Base-by-base conservation (phyloP, 495 filamentous ascomycete genomes). In the Clavariopsis aquatica region DNA sequence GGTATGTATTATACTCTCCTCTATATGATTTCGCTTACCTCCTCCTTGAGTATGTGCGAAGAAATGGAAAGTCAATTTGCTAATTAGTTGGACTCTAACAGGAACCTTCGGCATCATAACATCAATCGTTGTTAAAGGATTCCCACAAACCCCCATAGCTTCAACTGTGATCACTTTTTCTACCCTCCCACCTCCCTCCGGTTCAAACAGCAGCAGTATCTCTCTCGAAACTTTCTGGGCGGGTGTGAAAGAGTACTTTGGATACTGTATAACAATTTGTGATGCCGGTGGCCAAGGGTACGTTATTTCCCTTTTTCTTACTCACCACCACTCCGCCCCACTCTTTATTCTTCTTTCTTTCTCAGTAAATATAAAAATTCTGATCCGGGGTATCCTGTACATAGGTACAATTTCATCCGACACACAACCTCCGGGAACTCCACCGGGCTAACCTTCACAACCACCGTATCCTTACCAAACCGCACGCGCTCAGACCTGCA, bases 401-500 rank as follows among this genome's bases (percentile, higher is more conserved):
- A n/a, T n/a, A 59, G 56, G 24, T 69, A 66, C 51, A 66, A 67
- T 36, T 70, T 69, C 51, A 69, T 69, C 49, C 55, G 57, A 6
- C 66, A 62, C 53, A 49, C 47, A 19, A 28, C 23, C n/a, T 47
- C 8, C 53, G 20, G 19, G 10, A 28, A 28, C 26, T 2, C 22
- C 5, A 51, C 47, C n/a, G 66, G 62, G 10, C 27, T 63, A 3
- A 45, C 43, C 6, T 66, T 62, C 63, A 62, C 52, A 19, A 57
- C 56, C 1, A 46, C 62, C 12, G 59, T 70, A 38, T 41, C 67
- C 5, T 9, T 66, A 2, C 58, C 52, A 5, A 59, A 63, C 34
- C 1, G 22, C 6, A 57, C 28, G 10, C 47, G 13, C 0, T 13
- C 57, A 0, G 31, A 57, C 12, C 57, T 45, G 23, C 51, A 46